Base-by-base conservation (phyloP, 1,139 yeast genomes). In the Zygotorulaspora mrakii region DNA sequence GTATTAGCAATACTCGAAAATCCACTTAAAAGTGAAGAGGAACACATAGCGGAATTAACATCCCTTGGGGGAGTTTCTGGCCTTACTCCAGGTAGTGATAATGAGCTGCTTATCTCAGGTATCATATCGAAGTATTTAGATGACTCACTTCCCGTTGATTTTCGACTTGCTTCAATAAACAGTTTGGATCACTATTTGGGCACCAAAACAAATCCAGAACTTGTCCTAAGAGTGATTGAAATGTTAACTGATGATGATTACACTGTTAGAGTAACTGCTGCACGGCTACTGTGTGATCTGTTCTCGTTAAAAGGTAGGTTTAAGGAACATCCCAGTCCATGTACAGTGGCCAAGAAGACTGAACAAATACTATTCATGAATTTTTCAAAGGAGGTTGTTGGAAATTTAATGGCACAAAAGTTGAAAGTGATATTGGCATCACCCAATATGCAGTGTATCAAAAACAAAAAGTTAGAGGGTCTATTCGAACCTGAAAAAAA, bases 221-320 rank as follows among this genome's bases (percentile, higher is more conserved):
- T 55, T 8, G 40, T 58, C 18, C 50, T 68, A 12, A 46, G 58
- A 9, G 52, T 76, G 1, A 69, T 66, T 45, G 53, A 59, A 11
- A 72, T 67, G 44, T 57, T 80, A 11, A 66, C 69, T 37, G 94
- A 83, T 57, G 91, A 82, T 53, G 85, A 80, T 47, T 71, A 67
- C 6, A 71, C 65, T 7, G 64, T 78, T 9, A 62, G 83, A 50
- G 46, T 50, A 1, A 18, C 54, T 2, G 68, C 77, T 1, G 61
- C 78, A 31, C 48, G 2, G 62, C 61, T 47, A 73, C 10, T 58
- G 66, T 2, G 18, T 39, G 10, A 21, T 31, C 8, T 29, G 48
- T 11, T 29, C 45, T n/a, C 26, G 34, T 13, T 9, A 40, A 12
- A 23, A 31, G 6, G 17, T 1, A 14, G 27, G 18, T 12, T 26